Conservation (phyloP, 139 green algal genomes). For the Limnomonas spitsbergensis region DNA sequence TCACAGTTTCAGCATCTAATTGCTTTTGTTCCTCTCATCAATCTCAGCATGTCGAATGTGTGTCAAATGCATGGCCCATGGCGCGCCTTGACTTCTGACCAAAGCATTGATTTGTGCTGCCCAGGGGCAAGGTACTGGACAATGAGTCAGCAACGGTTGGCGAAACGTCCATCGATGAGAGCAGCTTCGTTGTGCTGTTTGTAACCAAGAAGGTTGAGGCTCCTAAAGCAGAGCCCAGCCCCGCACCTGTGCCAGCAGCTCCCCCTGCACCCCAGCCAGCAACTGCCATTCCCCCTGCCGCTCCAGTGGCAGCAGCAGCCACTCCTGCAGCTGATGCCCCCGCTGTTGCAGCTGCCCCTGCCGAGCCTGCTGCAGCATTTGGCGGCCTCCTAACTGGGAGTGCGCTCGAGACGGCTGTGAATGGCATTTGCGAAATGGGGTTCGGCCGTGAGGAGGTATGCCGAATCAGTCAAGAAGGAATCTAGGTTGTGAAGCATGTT, state of each 20-base stretch:
- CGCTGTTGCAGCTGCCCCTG: slow-evolving; percentile 19
- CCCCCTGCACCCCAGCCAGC: no score
- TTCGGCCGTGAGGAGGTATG: slow-evolving; percentile 73
- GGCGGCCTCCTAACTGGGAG: slow-evolving; percentile 63
- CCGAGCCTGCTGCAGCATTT: slow-evolving; percentile 16
- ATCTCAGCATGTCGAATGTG: no score
- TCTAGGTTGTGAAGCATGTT: no score
- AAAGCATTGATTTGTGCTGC: background rate
- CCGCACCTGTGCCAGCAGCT: slow-evolving; percentile 23
- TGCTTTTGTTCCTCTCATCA: no score
- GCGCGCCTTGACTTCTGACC: no score
- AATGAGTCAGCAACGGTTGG: slow-evolving; percentile 69
- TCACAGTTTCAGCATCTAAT: no score
- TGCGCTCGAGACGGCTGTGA: slow-evolving; percentile 66
- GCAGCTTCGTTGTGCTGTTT: slow-evolving; percentile 93
- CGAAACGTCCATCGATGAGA: slow-evolving; percentile 73
- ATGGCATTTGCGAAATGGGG: slow-evolving; percentile 91
- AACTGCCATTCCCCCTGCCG: slow-evolving; percentile 36
- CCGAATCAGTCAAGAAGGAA: no score
- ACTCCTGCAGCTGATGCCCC: slow-evolving; percentile 18
- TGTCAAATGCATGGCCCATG: no score
- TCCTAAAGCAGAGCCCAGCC: slow-evolving; percentile 33
- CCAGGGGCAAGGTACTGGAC: slow-evolving; percentile 74
- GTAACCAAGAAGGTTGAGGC: slow-evolving; percentile 39
- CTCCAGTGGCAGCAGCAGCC: slow-evolving; percentile 22